Evolutionary conservation across 2,329 filamentous ascomycete species (phyloP), one percentile per base, ranked within the genome.

Genomic region (Sporothrix brunneoviolacea): DNA sequence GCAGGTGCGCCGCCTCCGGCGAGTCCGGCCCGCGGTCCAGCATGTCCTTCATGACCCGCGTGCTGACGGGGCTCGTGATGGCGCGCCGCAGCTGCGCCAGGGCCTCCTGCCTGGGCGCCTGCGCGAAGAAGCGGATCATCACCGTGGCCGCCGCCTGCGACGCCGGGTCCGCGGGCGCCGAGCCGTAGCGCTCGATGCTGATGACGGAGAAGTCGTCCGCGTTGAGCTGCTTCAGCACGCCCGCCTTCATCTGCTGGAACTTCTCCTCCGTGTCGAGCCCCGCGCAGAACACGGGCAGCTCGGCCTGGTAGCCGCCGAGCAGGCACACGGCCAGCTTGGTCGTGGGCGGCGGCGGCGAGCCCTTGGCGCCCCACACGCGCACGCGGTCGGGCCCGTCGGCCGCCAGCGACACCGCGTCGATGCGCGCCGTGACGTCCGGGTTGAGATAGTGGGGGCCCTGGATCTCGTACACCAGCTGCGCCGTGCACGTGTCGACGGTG

Each of bases 301-400:
- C 61, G 12, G 56, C 56, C 47, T 62, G 60, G 51, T 56, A 64
- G n/a, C 62, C 62, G 21, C 59, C 62, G 7, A 28, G 22, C 19
- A 50, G 19, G 54, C 72, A 75, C 9, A 76, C 65, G 13, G 73
- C 73, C 8, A 74, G 64, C 53, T 77, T 77, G 1, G 74, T 77
- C 0, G 74, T 76, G 2, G 71, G 65, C 0, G 74, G 74, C 1
- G 74, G 73, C 0, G 70, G 65, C 2, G 58, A 54, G 1, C 73
- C 74, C 19, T 54, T 66, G 15, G 70, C 62, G 0, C 71, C 70
- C 1, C 62, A 66, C 0, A 76, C 64, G 9, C 55, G 60, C 1
- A 74, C 69, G 1, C 48, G 40, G 40, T 50, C 48, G 6, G 21
- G 16, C 4, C 39, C 48, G 10, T 27, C 22, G 3, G 18, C 12